These are phyloP conservation scores for Colletotrichum sp. DNA, from an alignment of 2,329 filamentous ascomycete species.

Conservation along the genomic window DNA sequence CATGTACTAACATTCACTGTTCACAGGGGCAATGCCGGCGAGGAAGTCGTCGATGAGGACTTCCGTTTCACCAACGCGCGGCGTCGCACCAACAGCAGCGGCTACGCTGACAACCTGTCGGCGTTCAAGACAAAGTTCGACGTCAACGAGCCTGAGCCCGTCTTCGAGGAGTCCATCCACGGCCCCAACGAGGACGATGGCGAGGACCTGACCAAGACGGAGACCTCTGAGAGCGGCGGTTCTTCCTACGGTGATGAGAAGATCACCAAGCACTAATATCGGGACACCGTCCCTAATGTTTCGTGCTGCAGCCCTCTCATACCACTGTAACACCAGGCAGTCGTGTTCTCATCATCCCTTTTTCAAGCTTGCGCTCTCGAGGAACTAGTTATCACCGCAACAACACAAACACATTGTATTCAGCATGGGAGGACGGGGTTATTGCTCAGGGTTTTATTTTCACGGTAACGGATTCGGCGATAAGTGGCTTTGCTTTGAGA, in stretches of 20 bases:
- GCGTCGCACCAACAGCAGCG: slow-evolving; percentile 91
- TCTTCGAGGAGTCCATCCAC: slow-evolving; percentile 88
- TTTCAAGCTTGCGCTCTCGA: not conserved
- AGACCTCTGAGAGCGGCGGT: slow-evolving; percentile 64
- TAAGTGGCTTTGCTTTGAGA: slow-evolving; percentile 6
- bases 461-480: not conserved
- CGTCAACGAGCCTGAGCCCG: slow-evolving; percentile 83
- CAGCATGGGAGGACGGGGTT: not conserved
- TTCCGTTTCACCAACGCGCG: slow-evolving; percentile 87
- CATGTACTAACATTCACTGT: slow-evolving; percentile 8
- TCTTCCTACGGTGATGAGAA: slow-evolving; percentile 59
- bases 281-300: not conserved
- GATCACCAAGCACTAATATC: slow-evolving; percentile 25
- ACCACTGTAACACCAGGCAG: slow-evolving; percentile 2
- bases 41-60: slow-evolving; percentile 82
- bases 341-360: not conserved
- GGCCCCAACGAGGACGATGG: slow-evolving; percentile 62
- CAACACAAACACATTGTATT: not conserved
- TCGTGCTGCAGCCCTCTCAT: slow-evolving; percentile 2
- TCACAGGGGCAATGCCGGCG: slow-evolving; percentile 79
- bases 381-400: not conserved
- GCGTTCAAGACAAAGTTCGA: slow-evolving; percentile 99
- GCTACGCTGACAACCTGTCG: slow-evolving; percentile 69
- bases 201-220: slow-evolving; percentile 61
- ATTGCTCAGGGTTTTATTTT: not conserved